Evolutionary conservation across 2,329 filamentous ascomycete genomes (phyloP).

Genomic region (Diaporthe velutina): DNA sequence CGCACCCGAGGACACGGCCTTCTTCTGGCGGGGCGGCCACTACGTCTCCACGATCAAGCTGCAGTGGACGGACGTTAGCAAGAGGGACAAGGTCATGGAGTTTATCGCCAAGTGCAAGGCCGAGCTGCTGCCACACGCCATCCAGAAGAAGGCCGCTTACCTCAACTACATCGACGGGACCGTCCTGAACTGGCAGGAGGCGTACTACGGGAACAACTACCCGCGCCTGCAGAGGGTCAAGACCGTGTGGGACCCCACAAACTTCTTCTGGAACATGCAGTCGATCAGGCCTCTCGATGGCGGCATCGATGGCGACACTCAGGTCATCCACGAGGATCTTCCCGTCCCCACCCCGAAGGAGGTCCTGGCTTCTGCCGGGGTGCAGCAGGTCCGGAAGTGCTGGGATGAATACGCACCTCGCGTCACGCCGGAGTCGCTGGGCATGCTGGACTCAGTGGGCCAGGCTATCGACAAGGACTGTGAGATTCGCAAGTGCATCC

Average conservation of each 20-base stretch:
- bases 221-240: slow-evolving; percentile 1
- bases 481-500: neutral
- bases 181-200: neutral
- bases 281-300: neutral
- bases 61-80: neutral
- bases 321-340: neutral
- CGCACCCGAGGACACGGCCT: neutral
- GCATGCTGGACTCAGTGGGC: neutral
- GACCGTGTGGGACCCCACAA: neutral
- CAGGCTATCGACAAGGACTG: neutral
- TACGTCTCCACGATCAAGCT: neutral
- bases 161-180: neutral
- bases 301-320: neutral
- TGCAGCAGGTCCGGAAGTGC: neutral
- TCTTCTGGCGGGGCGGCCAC: neutral
- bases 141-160: neutral
- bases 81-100: neutral
- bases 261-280: neutral
- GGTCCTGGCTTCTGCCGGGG: neutral
- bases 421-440: neutral
- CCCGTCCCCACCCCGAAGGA: neutral
- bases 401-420: neutral
- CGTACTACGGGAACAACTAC: neutral
- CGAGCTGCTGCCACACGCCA: neutral
- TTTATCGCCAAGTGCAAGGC: neutral